Conservation (phyloP, 352 stramenopile species). For the Phytophthora melonis region DNA sequence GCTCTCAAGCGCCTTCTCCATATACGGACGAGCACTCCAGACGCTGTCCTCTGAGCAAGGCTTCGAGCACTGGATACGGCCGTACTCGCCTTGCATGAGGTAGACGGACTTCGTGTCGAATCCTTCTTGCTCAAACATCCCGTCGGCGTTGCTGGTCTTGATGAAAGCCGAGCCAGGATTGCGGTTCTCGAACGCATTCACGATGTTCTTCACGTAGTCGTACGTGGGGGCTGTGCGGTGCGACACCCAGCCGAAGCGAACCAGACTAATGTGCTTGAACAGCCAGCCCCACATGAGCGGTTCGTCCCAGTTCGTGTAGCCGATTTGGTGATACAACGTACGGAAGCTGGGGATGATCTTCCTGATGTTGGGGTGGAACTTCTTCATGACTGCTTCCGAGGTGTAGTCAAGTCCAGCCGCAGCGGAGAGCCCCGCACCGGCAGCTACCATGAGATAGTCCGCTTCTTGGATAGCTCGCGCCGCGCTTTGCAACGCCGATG, state of each 20-base stretch:
- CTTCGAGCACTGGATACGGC: slow-evolving; percentile 59
- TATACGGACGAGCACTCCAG: slow-evolving; percentile 62
- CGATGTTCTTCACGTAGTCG: slow-evolving; percentile 56
- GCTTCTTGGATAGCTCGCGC: slow-evolving; percentile 53
- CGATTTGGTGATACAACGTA: slow-evolving; percentile 73
- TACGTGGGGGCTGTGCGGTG: slow-evolving; percentile 68
- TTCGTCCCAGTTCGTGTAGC: slow-evolving; percentile 51
- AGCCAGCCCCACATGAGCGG: slow-evolving; percentile 68
- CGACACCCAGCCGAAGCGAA: slow-evolving; percentile 57
- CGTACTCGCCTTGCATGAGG: slow-evolving; percentile 74
- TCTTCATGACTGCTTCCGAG: slow-evolving; percentile 66
- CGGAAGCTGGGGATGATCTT: slow-evolving; percentile 58
- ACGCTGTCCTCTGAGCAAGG: slow-evolving; percentile 58
- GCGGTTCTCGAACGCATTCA: slow-evolving; percentile 44
- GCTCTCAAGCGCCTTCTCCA: slow-evolving; percentile 57
- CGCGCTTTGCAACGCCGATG: slow-evolving; percentile 39
- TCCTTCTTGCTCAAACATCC: slow-evolving; percentile 77
- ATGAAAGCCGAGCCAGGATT: slow-evolving; percentile 59
- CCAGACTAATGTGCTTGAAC: slow-evolving; percentile 72
- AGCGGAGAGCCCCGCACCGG: slow-evolving; percentile 70
- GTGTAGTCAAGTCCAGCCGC: slow-evolving; percentile 81
- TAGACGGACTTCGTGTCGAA: slow-evolving; percentile 65
- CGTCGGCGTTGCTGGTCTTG: slow-evolving; percentile 76
- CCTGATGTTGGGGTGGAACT: slow-evolving; percentile 59
- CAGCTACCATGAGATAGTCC: slow-evolving; percentile 71